These are phyloP conservation scores for Yamadazyma diospyri DNA, from an alignment of 1,139 yeast species.

Conservation along the genomic window DNA sequence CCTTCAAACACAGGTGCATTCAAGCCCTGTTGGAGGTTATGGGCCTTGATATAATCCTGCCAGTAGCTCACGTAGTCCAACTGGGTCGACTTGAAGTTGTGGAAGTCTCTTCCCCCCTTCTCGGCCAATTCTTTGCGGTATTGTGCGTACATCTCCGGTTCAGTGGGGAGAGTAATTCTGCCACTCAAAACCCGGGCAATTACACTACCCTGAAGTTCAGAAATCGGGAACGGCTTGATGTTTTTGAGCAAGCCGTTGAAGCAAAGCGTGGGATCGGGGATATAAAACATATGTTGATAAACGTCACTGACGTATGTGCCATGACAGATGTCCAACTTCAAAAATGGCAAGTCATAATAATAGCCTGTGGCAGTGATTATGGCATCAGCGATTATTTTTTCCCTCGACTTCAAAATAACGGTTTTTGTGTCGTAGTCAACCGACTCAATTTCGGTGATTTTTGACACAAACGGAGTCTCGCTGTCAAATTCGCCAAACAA, in stretches of 20 bases:
- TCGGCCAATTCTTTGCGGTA: conserved; percentile 18
- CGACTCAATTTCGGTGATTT: conserved; percentile 25
- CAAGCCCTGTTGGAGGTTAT: conserved; percentile 6
- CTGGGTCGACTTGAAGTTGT: conserved; percentile 25
- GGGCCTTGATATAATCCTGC: conserved; percentile 7
- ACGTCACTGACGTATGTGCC: conserved; percentile 21
- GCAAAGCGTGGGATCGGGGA: conserved; percentile 40
- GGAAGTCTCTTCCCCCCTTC: conserved; percentile 22
- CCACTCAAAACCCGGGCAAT: conserved; percentile 42
- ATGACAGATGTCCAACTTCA: conserved; percentile 12
- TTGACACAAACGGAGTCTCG: conserved; percentile 11
- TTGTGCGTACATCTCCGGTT: conserved; percentile 25
- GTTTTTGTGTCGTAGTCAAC: conserved; percentile 25
- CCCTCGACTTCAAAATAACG: conserved; percentile 21
- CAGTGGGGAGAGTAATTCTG: conserved; percentile 31
- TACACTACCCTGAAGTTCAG: conserved; percentile 44
- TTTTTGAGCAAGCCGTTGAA: conserved; percentile 36
- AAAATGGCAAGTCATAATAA: conserved; percentile 39
- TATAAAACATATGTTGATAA: conserved; percentile 43
- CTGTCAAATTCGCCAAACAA: conserved; percentile 8
- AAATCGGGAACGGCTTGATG: conserved; percentile 44
- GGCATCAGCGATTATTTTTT: conserved; percentile 27
- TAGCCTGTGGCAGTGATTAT: conserved; percentile 49
- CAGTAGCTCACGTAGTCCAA: conserved; percentile 24
- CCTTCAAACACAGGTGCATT: conserved; percentile 10